A percentile compares a stretch with the other conserved stretches of the same genome.
These are phyloP conservation scores for Dryas integrifolia DNA, from an alignment of 331 rosid genomes.

Conservation along the genomic window DNA sequence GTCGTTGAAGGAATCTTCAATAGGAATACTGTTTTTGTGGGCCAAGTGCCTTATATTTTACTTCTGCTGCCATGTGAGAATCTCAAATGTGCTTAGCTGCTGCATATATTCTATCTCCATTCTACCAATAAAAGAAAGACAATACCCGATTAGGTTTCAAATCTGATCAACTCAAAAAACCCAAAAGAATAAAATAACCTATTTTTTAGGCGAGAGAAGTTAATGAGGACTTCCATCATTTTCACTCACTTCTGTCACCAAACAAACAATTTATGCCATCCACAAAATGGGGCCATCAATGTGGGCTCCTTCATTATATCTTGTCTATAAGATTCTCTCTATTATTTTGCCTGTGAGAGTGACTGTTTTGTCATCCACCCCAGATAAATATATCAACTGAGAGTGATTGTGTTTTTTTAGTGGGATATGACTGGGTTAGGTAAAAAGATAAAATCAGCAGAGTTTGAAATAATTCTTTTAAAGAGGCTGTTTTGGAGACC, in stretches of 20 bases:
- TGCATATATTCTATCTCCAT: slow-evolving; percentile 25
- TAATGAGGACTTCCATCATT: slow-evolving; percentile 57
- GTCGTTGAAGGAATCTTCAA: slow-evolving; percentile 45
- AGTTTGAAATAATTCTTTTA: slow-evolving; percentile 35
- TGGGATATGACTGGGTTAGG: slow-evolving; percentile 45
- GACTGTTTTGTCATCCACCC: slow-evolving; percentile 59
- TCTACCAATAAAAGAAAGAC: slow-evolving; percentile 20
- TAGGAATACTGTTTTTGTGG: slow-evolving; percentile 38
- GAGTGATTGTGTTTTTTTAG: slow-evolving; percentile 23
- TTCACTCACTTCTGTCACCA: slow-evolving; percentile 46
- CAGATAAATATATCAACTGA: slow-evolving; percentile 34
- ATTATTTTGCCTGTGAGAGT: slow-evolving; percentile 62
- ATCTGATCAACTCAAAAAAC: slow-evolving; percentile 25
- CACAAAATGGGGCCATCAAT: slow-evolving; percentile 33
- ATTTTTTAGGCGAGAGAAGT: slow-evolving; percentile 23
- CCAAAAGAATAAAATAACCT: slow-evolving; percentile 18
- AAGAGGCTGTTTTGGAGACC: slow-evolving; percentile 22
- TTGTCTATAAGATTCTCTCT: slow-evolving; percentile 78
- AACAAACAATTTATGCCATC: slow-evolving; percentile 30
- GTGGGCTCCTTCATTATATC: slow-evolving; percentile 61
- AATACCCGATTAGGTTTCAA: slow-evolving; percentile 26
- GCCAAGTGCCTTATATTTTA: slow-evolving; percentile 33
- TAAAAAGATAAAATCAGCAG: slow-evolving; percentile 35
- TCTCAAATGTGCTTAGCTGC: slow-evolving; percentile 24
- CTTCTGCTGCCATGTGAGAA: slow-evolving; percentile 46